phyloP scores from a whole-genome alignment of 805 yeast species.

The Ogataea sp. region DNA sequence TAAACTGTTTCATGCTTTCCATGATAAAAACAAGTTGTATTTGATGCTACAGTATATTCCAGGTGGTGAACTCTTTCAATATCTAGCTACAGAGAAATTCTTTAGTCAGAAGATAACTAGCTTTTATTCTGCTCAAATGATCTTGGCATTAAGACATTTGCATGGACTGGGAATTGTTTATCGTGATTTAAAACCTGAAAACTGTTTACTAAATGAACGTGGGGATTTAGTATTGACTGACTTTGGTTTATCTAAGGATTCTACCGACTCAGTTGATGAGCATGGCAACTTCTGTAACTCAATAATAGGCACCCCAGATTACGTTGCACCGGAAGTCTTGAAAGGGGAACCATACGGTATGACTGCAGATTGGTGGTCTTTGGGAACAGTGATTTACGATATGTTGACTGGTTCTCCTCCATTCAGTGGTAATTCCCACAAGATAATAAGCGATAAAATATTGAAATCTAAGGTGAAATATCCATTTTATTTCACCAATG shows the following conservation, averaged over 20 bases:
- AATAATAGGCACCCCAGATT: constrained; percentile 70
- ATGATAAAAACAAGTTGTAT: constrained; percentile 66
- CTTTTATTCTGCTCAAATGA: constrained; percentile 74
- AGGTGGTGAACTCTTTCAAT: constrained; percentile 81
- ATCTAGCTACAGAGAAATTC: constrained; percentile 37
- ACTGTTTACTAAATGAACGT: constrained; percentile 62
- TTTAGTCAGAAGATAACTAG: constrained; percentile 54
- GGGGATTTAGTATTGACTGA: constrained; percentile 82
- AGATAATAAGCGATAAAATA: constrained; percentile 64
- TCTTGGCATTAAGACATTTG: constrained; percentile 64
- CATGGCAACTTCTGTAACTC: constrained; percentile 39
- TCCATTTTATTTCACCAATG: constrained; percentile 67
- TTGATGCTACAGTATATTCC: constrained; percentile 73
- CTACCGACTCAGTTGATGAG: constrained; percentile 19
- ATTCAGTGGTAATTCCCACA: constrained; percentile 72
- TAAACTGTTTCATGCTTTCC: constrained; percentile 74
- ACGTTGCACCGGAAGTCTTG: constrained; percentile 83
- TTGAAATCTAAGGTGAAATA: constrained; percentile 52
- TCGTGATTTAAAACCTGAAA: constrained; percentile 85
- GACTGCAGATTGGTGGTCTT: constrained; percentile 84
- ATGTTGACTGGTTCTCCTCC: constrained; percentile 82
- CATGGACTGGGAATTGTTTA: constrained; percentile 76
- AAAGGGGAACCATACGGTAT: constrained; percentile 70
- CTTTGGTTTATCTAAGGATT: constrained; percentile 64
- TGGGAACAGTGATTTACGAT: constrained; percentile 74